A percentile compares a stretch with the other conserved stretches of the same genome.
phyloP scores from a whole-genome alignment of 148 eudicot species.

The Amaranthus cruentus region DNA sequence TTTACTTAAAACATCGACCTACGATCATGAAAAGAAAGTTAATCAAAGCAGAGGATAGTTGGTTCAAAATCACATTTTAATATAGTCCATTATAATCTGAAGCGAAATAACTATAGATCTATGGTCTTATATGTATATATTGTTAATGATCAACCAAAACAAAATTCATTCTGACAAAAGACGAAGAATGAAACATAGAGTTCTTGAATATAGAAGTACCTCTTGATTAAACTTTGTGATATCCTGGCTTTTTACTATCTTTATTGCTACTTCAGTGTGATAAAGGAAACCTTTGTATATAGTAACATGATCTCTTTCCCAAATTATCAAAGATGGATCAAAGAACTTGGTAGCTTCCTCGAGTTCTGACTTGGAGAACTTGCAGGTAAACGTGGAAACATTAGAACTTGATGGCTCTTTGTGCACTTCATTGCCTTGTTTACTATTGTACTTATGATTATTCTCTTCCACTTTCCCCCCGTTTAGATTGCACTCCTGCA shows the following conservation, averaged over 20 bases:
- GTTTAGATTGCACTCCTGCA: too few species aligned
- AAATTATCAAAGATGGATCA: conserved; percentile 51
- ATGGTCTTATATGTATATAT: too few species aligned
- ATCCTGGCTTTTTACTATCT: conserved; percentile 61
- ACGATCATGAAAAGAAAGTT: neutral
- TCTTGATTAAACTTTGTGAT: conserved; percentile 66
- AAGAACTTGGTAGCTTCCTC: conserved; percentile 57
- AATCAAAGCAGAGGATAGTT: neutral
- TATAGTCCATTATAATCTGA: too few species aligned
- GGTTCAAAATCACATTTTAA: neutral
- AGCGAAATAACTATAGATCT: too few species aligned
- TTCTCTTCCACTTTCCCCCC: too few species aligned
- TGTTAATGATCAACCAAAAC: too few species aligned
- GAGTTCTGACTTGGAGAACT: conserved; percentile 56
- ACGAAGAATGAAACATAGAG: too few species aligned
- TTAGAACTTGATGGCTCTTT: conserved; percentile 31
- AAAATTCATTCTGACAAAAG: too few species aligned
- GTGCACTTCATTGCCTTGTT: conserved; percentile 10
- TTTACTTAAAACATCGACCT: conserved; percentile 81
- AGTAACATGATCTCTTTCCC: conserved; percentile 70
- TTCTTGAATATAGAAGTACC: conserved; percentile 30
- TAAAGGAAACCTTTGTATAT: conserved; percentile 57
- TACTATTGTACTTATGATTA: too few species aligned
- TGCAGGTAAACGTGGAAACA: conserved; percentile 41
- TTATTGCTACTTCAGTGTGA: conserved; percentile 74